Base-by-base conservation (phyloP, 2,329 filamentous ascomycete genomes). In the Cladophialophora immunda region DNA sequence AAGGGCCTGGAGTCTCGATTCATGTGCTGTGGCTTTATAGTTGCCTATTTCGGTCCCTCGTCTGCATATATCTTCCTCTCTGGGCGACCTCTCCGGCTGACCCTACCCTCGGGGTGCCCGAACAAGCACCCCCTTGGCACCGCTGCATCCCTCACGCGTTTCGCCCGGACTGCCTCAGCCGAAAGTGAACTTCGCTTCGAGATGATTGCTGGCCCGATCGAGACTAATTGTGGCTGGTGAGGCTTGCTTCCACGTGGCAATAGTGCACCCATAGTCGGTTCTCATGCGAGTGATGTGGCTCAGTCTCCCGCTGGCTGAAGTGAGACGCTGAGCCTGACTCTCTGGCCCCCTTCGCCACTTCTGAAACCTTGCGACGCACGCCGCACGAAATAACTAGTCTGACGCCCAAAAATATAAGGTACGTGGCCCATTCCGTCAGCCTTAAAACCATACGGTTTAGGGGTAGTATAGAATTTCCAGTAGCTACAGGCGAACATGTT, bases 271-370 rank as follows among this genome's bases (percentile, higher is more conserved):
- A 25, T 57, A 45, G 55, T 64, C 52, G 47, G n/a, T 57, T 50
- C 32, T 60, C 59, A 67, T 67, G 65, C 65, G 41, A 67, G 60
- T 61, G 50, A 64, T 67, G 65, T 64, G 56, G 61, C 65, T 67
- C 32, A 63, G 56, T 62, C 55, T 36, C 11, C 29, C 25, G 58
- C 32, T 5, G 45, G 58, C 58, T 61, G 58, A 53, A 34, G 4
- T 61, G 45, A 61, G 47, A 38, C 58, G n/a, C 29, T 22, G 11
- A 17, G 34, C 11, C n/a, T 41, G 29, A 34, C 15, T 29, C 11
- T 58, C 19, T 27, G 4, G 57, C 29, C 57, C 58, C 29, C 57
- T 45, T 53, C 30, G 58, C 58, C 58, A 60, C 45, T 61, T 38
- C 45, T 61, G 58, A 53, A n/a, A 52, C 47, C 38, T 19, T 47